These are phyloP conservation scores for Amylostereum areolatum DNA, from an alignment of 1,284 basidiomycete species.

Conservation along the genomic window DNA sequence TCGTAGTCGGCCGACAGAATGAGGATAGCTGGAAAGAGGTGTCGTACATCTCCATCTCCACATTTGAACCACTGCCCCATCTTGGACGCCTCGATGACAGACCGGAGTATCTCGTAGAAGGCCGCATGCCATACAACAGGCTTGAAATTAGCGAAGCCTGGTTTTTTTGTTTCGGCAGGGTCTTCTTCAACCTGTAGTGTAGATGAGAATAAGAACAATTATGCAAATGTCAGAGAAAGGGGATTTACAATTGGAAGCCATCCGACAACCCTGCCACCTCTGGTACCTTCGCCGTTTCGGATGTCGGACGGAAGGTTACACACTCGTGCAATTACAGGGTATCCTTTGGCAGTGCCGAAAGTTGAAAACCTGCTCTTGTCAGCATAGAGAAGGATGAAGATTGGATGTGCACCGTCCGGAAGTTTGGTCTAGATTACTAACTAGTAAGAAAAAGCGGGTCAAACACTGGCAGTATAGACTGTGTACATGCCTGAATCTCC, in stretches of 20 bases:
- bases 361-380: constrained; percentile 39
- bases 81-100: background rate
- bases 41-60: background rate
- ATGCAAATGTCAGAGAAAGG: background rate
- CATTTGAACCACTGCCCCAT: constrained; percentile 1
- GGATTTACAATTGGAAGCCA: constrained; percentile 36
- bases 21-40: constrained; percentile 10
- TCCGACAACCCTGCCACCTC: constrained; percentile 33
- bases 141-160: constrained; percentile 5
- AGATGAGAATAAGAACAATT: too few relatives aligned
- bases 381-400: constrained; percentile 32
- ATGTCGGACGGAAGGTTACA: constrained; percentile 32
- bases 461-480: too few relatives aligned
- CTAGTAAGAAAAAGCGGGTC: too few relatives aligned
- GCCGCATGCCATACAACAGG: constrained; percentile 1
- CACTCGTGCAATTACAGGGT: constrained; percentile 33
- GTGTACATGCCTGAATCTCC: background rate
- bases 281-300: constrained; percentile 28
- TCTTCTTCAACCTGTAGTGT: background rate
- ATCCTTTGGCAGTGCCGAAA: constrained; percentile 36
- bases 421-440: too few relatives aligned
- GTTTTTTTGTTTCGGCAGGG: too few relatives aligned
- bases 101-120: background rate
- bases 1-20: constrained; percentile 17
- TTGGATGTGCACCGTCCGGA: too few relatives aligned